Evolutionary conservation across 2,329 filamentous ascomycete species (phyloP).

Genomic region (Calonectria henricotiae): DNA sequence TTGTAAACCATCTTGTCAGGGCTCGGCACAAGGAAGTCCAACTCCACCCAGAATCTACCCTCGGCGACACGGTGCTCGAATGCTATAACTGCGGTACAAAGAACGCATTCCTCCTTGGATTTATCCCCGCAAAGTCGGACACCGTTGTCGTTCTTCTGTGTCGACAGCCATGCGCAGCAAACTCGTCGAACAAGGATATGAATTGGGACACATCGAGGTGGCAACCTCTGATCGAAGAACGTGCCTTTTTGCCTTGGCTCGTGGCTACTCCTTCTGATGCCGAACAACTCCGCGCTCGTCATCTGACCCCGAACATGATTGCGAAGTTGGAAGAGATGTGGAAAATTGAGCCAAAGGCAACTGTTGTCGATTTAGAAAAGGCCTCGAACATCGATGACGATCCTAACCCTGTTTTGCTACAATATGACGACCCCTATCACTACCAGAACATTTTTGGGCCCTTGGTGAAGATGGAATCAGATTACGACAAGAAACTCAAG

Average conservation of each 20-base stretch:
- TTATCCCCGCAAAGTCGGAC: conserved; percentile 98
- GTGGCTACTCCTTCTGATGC: conserved; percentile 91
- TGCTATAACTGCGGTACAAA: conserved; percentile 99
- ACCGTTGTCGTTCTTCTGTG: conserved; percentile 97
- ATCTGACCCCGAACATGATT: conserved; percentile 94
- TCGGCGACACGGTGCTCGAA: conserved; percentile 96
- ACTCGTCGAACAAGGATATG: conserved; percentile 98
- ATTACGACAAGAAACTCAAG: conserved; percentile 99
- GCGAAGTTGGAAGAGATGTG: conserved; percentile 98
- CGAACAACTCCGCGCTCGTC: conserved; percentile 94
- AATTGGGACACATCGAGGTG: conserved; percentile 99
- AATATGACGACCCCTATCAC: conserved; percentile 97
- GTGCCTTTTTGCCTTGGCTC: conserved; percentile 95
- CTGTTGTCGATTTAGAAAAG: conserved; percentile 92
- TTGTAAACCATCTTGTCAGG: conserved; percentile 97
- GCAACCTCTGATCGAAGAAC: conserved; percentile 97
- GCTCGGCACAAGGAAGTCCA: conserved; percentile 99
- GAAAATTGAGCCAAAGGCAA: conserved; percentile 94
- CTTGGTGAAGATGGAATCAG: conserved; percentile 98
- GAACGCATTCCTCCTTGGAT: conserved; percentile 97
- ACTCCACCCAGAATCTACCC: conserved; percentile 91
- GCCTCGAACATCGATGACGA: conserved; percentile 94
- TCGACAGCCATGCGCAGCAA: conserved; percentile 95
- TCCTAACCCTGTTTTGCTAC: conserved; percentile 90
- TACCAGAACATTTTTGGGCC: conserved; percentile 99